Base-by-base conservation (phyloP, 805 yeast species). In the Metschnikowia kunwiensis region DNA sequence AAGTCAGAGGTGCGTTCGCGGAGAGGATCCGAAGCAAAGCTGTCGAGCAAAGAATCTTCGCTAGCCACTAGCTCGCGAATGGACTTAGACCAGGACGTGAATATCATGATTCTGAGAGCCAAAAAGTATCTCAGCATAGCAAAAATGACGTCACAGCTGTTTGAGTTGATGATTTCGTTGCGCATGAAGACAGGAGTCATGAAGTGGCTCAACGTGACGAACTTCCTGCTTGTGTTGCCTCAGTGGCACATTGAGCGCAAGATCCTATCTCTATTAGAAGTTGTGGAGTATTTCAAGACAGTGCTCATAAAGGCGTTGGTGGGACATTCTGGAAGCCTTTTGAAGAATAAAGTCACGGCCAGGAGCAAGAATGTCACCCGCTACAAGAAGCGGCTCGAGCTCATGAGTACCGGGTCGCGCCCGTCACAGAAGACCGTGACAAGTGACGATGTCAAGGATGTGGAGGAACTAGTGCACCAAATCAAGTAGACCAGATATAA, bases 91-190 rank as follows among this genome's bases (percentile, higher is more conserved):
- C 33, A 34, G 5, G 51, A 67, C 14, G 51, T 65, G 15, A 57
- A 77, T 17, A 73, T 76, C 44, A 87, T 91, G 96, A 61, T 87
- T 5, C 61, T 68, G 29, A 65, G 97, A 31, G 86, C 97, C 0
- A 75, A 85, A 18, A 77, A 75, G 39, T 86, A 76, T 54, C 68
- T 84, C 57, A 81, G 85, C 47, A 76, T 89, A 42, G 75, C 78
- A 16, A 63, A 74, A 11, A 68, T 91, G 24, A 32, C 33, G 2
- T 46, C 44, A 13, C 42, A 34, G 20, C 42, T 47, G 36, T 47
- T 61, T 15, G 47, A 58, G 6, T 42, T 68, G 16, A 48, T 49
- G 57, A 57, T 68, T 9, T 65, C 73, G 1, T 53, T 68, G 22
- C 61, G 55, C 34, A 48, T 63, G 39, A 50, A 51, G 24, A 55